Evolutionary conservation across 805 yeast genomes (phyloP), one percentile per base, ranked within the genome.

Genomic region (Candida manassasensis): DNA sequence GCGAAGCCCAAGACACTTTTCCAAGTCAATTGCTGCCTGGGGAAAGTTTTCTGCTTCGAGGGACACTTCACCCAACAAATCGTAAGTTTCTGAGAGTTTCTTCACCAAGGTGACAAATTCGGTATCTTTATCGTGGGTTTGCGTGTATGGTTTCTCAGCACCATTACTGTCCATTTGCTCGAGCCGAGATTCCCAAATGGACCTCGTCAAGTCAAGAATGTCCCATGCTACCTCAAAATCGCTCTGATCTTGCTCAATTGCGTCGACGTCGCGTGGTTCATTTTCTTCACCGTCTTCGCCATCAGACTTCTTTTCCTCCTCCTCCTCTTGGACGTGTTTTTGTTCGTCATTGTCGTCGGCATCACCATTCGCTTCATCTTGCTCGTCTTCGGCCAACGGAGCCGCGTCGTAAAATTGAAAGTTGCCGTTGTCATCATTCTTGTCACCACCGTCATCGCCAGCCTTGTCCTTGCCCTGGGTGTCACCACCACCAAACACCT

Each of bases 191-290:
- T 76, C 79, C 46, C 76, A 82, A 29, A 84, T 54, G 2, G 81
- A 69, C 42, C 96, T 72, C 2, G 96, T 74, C 26, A 85, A 65
- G 52, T 89, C 96, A 13, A 88, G 62, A 6, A 85, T 73, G 35
- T 84, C 93, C 93, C 96, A 84, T 0, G 96, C 95, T 12, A 81
- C 75, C 53, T 84, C 94, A 50, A 90, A 85, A 48, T 83, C 95
- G 12, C 78, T 70, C 43, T 79, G 84, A 27, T 75, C 65, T 27
- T 63, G 55, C 35, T 61, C 63, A 21, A 8, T 11, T 8, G 8
- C 11, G 11, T 55, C 53, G 18, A 42, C 55, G 31, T 61, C 44
- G n/a, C 42, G 50, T 29, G 50, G 28, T 11, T 44, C 34, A 33
- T 37, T 35, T 27, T 37, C 32, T 17, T 41, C 43, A 29, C 31